These are phyloP conservation scores for Pyrenochaeta sp. DNA, from an alignment of 2,329 filamentous ascomycete genomes.

Conservation along the genomic window DNA sequence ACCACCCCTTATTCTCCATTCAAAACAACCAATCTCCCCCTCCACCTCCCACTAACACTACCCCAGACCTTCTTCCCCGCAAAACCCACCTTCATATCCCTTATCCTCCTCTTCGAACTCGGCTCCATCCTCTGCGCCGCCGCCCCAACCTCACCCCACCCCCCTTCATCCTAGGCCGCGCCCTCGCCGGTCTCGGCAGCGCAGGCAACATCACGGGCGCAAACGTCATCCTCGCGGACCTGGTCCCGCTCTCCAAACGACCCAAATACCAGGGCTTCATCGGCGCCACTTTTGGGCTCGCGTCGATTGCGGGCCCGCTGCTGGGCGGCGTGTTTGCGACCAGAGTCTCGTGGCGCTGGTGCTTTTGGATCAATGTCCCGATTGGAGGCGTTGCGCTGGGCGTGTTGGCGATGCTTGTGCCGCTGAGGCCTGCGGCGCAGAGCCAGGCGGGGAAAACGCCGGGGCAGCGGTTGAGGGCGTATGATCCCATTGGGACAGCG, in stretches of 20 bases:
- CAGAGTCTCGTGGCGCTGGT: slow-evolving; percentile 64
- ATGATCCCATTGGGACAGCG: slow-evolving; percentile 29
- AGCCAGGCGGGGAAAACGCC: slow-evolving; percentile 23
- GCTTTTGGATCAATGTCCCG: slow-evolving; percentile 31
- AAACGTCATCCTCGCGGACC: not conserved
- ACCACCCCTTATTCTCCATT: too few relatives aligned
- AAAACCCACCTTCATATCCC: not conserved
- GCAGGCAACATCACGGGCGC: slow-evolving; percentile 5
- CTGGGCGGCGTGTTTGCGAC: slow-evolving; percentile 58
- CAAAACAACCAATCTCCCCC: too few relatives aligned
- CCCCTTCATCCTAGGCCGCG: slow-evolving; percentile 24
- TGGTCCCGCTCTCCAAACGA: not conserved
- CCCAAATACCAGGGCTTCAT: not conserved
- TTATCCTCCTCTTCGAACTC: slow-evolving; percentile 33
- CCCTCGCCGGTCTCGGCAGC: slow-evolving; percentile 24
- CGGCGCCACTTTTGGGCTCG: not conserved
- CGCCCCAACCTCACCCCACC: slow-evolving; percentile 18
- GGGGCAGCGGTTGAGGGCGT: slow-evolving; percentile 32
- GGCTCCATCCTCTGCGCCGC: slow-evolving; percentile 27
- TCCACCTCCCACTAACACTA: too few relatives aligned
- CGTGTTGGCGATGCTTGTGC: not conserved
- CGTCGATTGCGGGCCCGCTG: not conserved
- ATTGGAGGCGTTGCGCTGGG: not conserved
- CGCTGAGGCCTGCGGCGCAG: too few relatives aligned
- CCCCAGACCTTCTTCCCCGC: not conserved